Conservation (phyloP, 2,329 filamentous ascomycete species). For the Aureobasidium melanogenum region DNA sequence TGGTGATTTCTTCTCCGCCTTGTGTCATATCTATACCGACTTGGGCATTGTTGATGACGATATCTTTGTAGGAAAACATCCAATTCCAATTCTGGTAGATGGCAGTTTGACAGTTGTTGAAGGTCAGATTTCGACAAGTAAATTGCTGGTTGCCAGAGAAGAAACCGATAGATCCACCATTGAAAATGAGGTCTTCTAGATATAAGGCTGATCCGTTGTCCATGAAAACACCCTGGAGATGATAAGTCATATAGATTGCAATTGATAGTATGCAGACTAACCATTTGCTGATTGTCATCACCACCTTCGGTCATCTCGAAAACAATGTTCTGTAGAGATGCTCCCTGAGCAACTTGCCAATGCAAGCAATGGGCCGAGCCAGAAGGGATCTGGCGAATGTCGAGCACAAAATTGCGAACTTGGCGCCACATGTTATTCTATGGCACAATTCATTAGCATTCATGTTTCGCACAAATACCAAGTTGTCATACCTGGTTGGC, state of each 20-base stretch:
- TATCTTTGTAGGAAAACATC: conserved; percentile 71
- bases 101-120: conserved; percentile 73
- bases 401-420: conserved; percentile 49
- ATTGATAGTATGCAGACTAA: neutral
- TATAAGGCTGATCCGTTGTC: conserved; percentile 62
- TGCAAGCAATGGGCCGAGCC: conserved; percentile 45
- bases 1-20: conserved; percentile 46
- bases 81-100: conserved; percentile 91
- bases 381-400: conserved; percentile 30
- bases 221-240: conserved; percentile 48
- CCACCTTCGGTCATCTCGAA: conserved; percentile 38
- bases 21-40: conserved; percentile 69
- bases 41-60: conserved; percentile 49
- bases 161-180: conserved; percentile 68
- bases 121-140: conserved; percentile 72
- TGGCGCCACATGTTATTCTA: conserved; percentile 46
- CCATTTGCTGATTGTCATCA: conserved; percentile 13
- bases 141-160: conserved; percentile 85
- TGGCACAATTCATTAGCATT: neutral
- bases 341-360: conserved; percentile 60
- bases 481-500: conserved; percentile 16
- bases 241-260: neutral
- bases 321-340: conserved; percentile 50
- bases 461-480: neutral
- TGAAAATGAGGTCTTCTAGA: conserved; percentile 75